Evolutionary conservation across 495 filamentous ascomycete species (phyloP).

Genomic region (Penicillium herquei): DNA sequence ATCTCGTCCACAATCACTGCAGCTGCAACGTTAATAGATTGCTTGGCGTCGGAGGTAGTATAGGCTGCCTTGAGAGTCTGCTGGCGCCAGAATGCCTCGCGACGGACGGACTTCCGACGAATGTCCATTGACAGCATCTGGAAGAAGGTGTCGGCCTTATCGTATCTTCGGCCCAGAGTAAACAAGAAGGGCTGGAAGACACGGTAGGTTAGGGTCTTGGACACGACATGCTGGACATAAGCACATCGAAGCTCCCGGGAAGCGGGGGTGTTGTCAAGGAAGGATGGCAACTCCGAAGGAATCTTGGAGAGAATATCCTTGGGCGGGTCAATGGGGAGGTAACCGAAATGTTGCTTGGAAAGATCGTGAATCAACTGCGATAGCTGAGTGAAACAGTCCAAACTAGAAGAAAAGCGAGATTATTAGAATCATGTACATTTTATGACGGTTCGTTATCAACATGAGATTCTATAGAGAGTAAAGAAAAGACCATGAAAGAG

Average conservation of each 20-base stretch:
- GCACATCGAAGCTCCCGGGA: conserved; percentile 57
- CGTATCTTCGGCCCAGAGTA: conserved; percentile 58
- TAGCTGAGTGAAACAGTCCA: conserved; percentile 58
- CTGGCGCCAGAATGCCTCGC: conserved; percentile 63
- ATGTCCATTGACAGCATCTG: conserved; percentile 61
- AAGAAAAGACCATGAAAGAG: conserved; percentile 16
- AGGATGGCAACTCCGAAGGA: conserved; percentile 55
- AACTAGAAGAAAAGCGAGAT: conserved; percentile 41
- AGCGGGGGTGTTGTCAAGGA: conserved; percentile 50
- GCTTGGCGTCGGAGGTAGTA: conserved; percentile 60
- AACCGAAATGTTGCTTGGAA: conserved; percentile 55
- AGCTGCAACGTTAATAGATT: conserved; percentile 59
- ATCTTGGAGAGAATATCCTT: conserved; percentile 52
- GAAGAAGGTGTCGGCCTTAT: conserved; percentile 63
- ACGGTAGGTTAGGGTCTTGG: conserved; percentile 58
- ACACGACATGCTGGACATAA: conserved; percentile 59
- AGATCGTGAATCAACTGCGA: conserved; percentile 57
- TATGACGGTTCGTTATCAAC: conserved; percentile 35
- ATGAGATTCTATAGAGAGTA: conserved; percentile 33
- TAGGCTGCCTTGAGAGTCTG: conserved; percentile 64
- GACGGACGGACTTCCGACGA: conserved; percentile 58
- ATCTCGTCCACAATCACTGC: conserved; percentile 62
- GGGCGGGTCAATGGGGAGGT: conserved; percentile 56
- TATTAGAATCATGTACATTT: conserved; percentile 46
- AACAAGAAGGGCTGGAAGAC: conserved; percentile 67